These are phyloP conservation scores for Claviceps citrina DNA, from an alignment of 2,329 filamentous ascomycete species.

Conservation along the genomic window DNA sequence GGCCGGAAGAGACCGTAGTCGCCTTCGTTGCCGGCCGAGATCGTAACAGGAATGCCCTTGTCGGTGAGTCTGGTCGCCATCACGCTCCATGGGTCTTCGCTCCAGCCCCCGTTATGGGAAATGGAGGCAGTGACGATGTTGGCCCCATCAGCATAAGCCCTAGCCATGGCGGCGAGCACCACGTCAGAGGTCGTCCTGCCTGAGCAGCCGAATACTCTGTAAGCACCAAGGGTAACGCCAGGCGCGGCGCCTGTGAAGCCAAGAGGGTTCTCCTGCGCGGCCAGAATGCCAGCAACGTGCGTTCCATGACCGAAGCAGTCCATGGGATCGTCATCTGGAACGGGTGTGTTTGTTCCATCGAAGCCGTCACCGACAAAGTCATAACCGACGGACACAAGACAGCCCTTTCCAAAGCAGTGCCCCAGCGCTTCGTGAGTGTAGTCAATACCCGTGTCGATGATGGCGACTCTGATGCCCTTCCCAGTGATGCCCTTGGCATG, in stretches of 20 bases:
- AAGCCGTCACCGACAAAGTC: constrained; percentile 27
- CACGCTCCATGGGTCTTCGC: constrained; percentile 18
- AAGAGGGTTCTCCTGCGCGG: constrained; percentile 21
- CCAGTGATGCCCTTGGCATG: constrained; percentile 33
- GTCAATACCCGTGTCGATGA: constrained; percentile 42
- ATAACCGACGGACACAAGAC: constrained; percentile 26
- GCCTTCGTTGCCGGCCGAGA: constrained; percentile 31
- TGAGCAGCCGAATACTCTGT: constrained; percentile 22
- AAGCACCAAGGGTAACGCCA: constrained; percentile 23
- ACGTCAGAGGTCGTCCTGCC: constrained; percentile 20
- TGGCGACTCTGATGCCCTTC: constrained; percentile 35
- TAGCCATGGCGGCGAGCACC: constrained; percentile 23
- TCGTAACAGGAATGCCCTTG: constrained; percentile 24
- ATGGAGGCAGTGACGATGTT: constrained; percentile 24
- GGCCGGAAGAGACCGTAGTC: constrained; percentile 25
- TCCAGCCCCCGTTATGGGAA: constrained; percentile 17
- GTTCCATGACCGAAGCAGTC: constrained; percentile 28
- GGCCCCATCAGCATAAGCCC: constrained; percentile 24
- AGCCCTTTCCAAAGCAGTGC: constrained; percentile 27
- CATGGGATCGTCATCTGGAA: constrained; percentile 24
- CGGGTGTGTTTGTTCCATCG: constrained; percentile 14
- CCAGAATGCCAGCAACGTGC: constrained; percentile 30
- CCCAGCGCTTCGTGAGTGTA: constrained; percentile 48
- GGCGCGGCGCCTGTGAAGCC: constrained; percentile 25
- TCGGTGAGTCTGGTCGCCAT: constrained; percentile 26